Evolutionary conservation across 129 eudicot species (phyloP).

Genomic region (Chrysanthemum seticuspe): DNA sequence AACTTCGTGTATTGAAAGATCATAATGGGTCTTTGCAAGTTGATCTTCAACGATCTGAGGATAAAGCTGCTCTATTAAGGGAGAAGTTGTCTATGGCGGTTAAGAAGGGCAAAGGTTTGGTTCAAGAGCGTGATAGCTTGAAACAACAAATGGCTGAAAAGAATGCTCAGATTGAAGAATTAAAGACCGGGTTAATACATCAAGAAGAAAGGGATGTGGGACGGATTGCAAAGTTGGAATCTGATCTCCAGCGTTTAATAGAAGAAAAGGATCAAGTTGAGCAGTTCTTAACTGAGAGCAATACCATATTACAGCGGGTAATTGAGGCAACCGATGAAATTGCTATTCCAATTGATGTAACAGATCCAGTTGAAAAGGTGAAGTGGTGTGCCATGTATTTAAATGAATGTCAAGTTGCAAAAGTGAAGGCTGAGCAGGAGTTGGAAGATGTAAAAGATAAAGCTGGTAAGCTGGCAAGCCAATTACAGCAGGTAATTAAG

Average conservation of each 20-base stretch:
- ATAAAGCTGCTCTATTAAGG: conserved; percentile 54
- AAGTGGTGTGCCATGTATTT: conserved; percentile 50
- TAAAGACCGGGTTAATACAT: neutral
- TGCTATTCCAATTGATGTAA: conserved; percentile 44
- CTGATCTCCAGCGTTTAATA: conserved; percentile 45
- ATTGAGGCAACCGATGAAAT: conserved; percentile 54
- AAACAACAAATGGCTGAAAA: conserved; percentile 41
- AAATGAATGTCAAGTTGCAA: conserved; percentile 49
- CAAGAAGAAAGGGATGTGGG: conserved; percentile 42
- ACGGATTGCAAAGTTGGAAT: conserved; percentile 46
- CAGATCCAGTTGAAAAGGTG: conserved; percentile 68
- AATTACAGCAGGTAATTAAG: conserved; percentile 48
- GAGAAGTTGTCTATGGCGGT: conserved; percentile 93
- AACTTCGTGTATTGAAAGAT: conserved; percentile 25
- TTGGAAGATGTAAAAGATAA: conserved; percentile 36
- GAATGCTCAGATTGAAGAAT: conserved; percentile 27
- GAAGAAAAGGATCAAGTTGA: conserved; percentile 57
- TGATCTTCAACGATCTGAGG: conserved; percentile 66
- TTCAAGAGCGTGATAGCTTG: conserved; percentile 53
- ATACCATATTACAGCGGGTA: conserved; percentile 41
- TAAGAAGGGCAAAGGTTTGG: conserved; percentile 87
- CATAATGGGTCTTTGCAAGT: conserved; percentile 48
- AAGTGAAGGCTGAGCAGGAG: conserved; percentile 47
- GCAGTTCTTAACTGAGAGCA: conserved; percentile 61
- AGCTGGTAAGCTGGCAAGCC: no score